These are phyloP conservation scores for Rhizopus microsporus DNA, from an alignment of 371 early-diverging fungal genomes.

Conservation along the genomic window DNA sequence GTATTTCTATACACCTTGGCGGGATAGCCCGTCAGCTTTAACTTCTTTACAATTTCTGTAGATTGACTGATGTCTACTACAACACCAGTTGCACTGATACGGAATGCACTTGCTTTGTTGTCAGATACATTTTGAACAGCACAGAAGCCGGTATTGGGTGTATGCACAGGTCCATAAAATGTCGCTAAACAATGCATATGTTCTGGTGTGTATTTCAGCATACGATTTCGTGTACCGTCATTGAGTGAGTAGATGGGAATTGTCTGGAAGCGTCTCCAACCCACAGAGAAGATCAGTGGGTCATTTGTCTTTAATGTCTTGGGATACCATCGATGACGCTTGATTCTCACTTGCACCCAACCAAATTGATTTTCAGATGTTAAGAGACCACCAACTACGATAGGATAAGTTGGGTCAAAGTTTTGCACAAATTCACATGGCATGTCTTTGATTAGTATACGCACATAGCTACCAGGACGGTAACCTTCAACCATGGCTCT, in stretches of 20 bases:
- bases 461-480: slow-evolving; percentile 92
- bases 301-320: slow-evolving; percentile 98
- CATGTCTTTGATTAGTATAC: slow-evolving; percentile 84
- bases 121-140: slow-evolving; percentile 82
- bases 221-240: slow-evolving; percentile 92
- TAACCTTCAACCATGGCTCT: slow-evolving; percentile 85
- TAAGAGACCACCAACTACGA: slow-evolving; percentile 90
- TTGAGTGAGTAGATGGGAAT: slow-evolving; percentile 94
- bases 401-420: slow-evolving; percentile 87
- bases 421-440: slow-evolving; percentile 92
- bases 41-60: slow-evolving; percentile 96
- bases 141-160: slow-evolving; percentile 97
- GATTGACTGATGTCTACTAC: slow-evolving; percentile 92
- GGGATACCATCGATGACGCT: slow-evolving; percentile 97
- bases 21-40: slow-evolving; percentile 96
- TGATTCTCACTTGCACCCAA: slow-evolving; percentile 93
- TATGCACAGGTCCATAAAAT: slow-evolving; percentile 89
- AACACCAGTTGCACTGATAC: slow-evolving; percentile 93
- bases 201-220: slow-evolving; percentile 99
- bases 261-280: slow-evolving; percentile 98
- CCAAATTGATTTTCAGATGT: slow-evolving; percentile 89
- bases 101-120: slow-evolving; percentile 73
- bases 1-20: slow-evolving; percentile 96
- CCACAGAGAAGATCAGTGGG: slow-evolving; percentile 96
- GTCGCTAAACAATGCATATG: slow-evolving; percentile 98